These are phyloP conservation scores for Xerocomellus dryophilus DNA, from an alignment of 768 basidiomycete genomes.

Conservation along the genomic window DNA sequence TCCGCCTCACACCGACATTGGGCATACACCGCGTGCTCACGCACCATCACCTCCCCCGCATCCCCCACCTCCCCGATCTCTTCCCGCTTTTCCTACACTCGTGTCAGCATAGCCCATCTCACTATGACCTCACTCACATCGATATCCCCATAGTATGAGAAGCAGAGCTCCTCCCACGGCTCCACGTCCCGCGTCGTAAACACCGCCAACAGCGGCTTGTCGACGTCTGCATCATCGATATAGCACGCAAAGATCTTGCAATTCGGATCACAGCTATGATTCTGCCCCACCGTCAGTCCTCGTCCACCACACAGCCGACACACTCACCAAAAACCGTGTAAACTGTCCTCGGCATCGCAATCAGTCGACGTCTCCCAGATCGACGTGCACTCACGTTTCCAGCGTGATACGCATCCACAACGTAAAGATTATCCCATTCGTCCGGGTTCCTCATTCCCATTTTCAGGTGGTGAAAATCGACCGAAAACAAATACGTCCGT, in stretches of 20 bases:
- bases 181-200: conserved; percentile 67
- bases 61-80: conserved; percentile 9
- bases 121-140: conserved; percentile 29
- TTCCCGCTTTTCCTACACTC: conserved; percentile 21
- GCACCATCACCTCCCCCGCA: conserved; percentile 1
- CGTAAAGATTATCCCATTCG: conserved; percentile 40
- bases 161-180: conserved; percentile 68
- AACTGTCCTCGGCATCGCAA: conserved; percentile 50
- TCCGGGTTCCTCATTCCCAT: conserved; percentile 26
- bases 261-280: conserved; percentile 91
- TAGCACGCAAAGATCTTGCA: conserved; percentile 68
- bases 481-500: conserved; percentile 76
- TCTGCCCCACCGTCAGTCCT: conserved; percentile 42
- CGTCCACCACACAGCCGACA: not conserved
- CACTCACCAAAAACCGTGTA: conserved; percentile 80
- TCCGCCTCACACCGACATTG: conserved; percentile 50
- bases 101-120: not conserved
- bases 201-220: conserved; percentile 65
- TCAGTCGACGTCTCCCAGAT: conserved; percentile 4
- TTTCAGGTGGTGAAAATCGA: conserved; percentile 73
- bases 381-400: conserved; percentile 61
- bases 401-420: conserved; percentile 84
- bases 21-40: conserved; percentile 44
- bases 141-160: conserved; percentile 67
- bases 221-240: conserved; percentile 70